Evolutionary conservation across 495 filamentous ascomycete species (phyloP).

Genomic region (Neurospora terricola): DNA sequence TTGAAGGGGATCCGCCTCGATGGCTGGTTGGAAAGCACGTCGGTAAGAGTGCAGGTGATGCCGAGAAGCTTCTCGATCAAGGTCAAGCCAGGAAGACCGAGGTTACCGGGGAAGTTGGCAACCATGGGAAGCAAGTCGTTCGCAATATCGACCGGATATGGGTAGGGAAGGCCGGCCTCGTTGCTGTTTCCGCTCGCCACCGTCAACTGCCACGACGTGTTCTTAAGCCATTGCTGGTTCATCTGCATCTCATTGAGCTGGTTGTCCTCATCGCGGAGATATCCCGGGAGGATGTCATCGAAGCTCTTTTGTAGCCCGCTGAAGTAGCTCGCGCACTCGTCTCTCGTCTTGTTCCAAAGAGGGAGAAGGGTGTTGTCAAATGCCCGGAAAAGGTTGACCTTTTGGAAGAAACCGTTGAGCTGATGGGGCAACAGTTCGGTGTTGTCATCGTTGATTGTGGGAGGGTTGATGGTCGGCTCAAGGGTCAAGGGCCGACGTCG

Average conservation of each 20-base stretch:
- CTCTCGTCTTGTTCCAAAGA: slow-evolving; percentile 62
- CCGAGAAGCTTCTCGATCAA: slow-evolving; percentile 73
- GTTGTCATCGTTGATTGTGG: slow-evolving; percentile 54
- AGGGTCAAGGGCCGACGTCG: slow-evolving; percentile 53
- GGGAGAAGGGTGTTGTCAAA: slow-evolving; percentile 62
- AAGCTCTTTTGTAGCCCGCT: slow-evolving; percentile 55
- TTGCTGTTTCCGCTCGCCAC: slow-evolving; percentile 31
- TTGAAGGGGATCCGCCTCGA: slow-evolving; percentile 49
- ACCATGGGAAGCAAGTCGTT: slow-evolving; percentile 58
- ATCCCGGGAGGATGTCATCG: slow-evolving; percentile 49
- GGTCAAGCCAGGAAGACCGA: slow-evolving; percentile 46
- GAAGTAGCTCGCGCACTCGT: slow-evolving; percentile 50
- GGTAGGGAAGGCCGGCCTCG: slow-evolving; percentile 54
- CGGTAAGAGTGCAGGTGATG: slow-evolving; percentile 60
- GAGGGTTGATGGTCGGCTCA: slow-evolving; percentile 51
- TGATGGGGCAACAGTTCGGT: slow-evolving; percentile 40
- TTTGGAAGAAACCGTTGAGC: slow-evolving; percentile 52
- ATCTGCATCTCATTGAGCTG: slow-evolving; percentile 60
- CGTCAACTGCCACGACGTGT: slow-evolving; percentile 66
- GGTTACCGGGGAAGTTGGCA: slow-evolving; percentile 61
- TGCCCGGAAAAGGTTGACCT: slow-evolving; percentile 58
- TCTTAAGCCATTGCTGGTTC: slow-evolving; percentile 79
- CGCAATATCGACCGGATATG: slow-evolving; percentile 61
- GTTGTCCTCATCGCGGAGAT: slow-evolving; percentile 53
- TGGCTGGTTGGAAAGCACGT: slow-evolving; percentile 59